phyloP scores from a whole-genome alignment of 192 early-diverging fungal genomes.

The Umbelopsis isabellina region DNA sequence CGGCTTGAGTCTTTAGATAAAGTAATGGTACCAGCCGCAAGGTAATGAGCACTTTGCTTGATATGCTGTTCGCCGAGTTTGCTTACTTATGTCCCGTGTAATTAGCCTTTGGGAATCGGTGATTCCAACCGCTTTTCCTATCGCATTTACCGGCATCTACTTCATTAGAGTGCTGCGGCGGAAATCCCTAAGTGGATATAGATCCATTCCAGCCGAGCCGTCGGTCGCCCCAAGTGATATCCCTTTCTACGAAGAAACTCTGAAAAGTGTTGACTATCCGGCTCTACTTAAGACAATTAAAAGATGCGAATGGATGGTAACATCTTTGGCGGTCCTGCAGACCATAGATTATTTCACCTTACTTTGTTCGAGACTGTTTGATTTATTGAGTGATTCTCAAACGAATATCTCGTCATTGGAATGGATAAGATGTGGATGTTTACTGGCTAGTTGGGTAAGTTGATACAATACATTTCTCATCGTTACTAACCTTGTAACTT shows the following conservation, averaged over 20 bases:
- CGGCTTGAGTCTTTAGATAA: background rate
- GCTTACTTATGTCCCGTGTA: background rate
- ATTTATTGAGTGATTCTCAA: background rate
- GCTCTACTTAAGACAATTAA: background rate
- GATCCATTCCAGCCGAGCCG: background rate
- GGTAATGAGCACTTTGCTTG: background rate
- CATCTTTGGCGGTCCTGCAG: background rate
- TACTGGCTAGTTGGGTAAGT: constrained; percentile 5
- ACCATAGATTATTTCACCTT: background rate
- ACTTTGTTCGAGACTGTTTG: background rate
- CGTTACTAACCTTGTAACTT: background rate
- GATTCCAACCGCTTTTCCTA: background rate
- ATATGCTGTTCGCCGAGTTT: no score
- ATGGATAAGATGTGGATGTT: background rate
- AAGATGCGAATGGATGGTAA: background rate
- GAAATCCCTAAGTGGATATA: background rate
- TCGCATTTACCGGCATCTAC: background rate
- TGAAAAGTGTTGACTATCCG: background rate
- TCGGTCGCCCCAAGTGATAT: background rate
- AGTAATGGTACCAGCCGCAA: constrained; percentile 8
- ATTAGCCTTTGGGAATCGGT: constrained; percentile 6
- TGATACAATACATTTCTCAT: background rate
- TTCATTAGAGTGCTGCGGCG: background rate
- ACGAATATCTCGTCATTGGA: background rate
- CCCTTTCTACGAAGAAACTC: constrained; percentile 9